phyloP scores from a whole-genome alignment of 1,139 yeast species.

The Candida sp. region DNA sequence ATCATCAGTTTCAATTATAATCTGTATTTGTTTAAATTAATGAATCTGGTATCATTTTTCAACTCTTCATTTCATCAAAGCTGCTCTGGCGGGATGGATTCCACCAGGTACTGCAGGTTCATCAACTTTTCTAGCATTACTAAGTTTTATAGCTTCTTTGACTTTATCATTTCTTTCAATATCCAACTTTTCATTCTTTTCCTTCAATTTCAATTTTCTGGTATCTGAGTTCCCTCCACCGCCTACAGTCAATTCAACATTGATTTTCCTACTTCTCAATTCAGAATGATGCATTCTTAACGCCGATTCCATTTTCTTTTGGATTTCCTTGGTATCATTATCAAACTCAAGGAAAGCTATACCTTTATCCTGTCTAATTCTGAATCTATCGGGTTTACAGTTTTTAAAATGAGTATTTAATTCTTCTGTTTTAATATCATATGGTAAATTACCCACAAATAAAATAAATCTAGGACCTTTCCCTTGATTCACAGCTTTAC shows the following conservation, averaged over 20 bases:
- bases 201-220: slow-evolving; percentile 68
- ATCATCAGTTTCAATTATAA: no score
- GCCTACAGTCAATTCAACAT: slow-evolving; percentile 95
- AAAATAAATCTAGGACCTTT: slow-evolving; percentile 72
- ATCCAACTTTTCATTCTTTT: slow-evolving; percentile 71
- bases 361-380: slow-evolving; percentile 82
- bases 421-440: slow-evolving; percentile 59
- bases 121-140: slow-evolving; percentile 19
- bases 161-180: slow-evolving; percentile 60
- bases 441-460: slow-evolving; percentile 93
- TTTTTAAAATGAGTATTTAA: slow-evolving; percentile 72
- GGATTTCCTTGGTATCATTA: slow-evolving; percentile 58
- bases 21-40: no score
- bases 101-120: slow-evolving; percentile 24
- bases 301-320: slow-evolving; percentile 78
- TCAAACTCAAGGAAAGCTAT: slow-evolving; percentile 92
- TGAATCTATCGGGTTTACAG: slow-evolving; percentile 67
- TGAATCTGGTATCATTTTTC: no score
- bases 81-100: slow-evolving; percentile 61
- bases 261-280: slow-evolving; percentile 70
- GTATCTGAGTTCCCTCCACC: slow-evolving; percentile 91
- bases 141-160: slow-evolving; percentile 22
- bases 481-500: slow-evolving; percentile 49
- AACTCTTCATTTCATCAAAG: slow-evolving; percentile 23
- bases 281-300: slow-evolving; percentile 76